phyloP scores from a whole-genome alignment of 768 basidiomycete genomes.

The Collybia nuda region DNA sequence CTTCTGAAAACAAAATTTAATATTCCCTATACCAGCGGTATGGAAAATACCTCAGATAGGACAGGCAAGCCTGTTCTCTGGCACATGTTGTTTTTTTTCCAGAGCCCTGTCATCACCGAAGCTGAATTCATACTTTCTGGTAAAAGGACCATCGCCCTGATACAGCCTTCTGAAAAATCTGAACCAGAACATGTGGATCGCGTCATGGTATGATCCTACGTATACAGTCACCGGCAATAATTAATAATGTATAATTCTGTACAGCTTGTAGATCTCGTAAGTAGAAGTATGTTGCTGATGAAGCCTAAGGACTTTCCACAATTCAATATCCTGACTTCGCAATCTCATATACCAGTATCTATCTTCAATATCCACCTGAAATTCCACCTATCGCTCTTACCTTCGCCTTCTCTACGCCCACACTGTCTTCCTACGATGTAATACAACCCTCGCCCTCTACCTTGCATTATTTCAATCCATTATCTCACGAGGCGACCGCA shows the following conservation, averaged over 20 bases:
- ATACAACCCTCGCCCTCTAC: too few relatives aligned
- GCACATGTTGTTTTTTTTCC: conserved; percentile 10
- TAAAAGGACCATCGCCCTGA: conserved; percentile 13
- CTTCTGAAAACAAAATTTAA: too few relatives aligned
- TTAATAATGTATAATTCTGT: background rate
- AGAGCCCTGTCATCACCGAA: conserved; percentile 12
- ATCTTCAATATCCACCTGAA: too few relatives aligned
- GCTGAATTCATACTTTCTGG: conserved; percentile 17
- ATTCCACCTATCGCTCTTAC: too few relatives aligned
- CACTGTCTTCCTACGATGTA: too few relatives aligned
- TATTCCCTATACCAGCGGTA: background rate
- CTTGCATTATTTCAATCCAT: too few relatives aligned
- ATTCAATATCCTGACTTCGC: background rate
- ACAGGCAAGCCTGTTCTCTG: conserved; percentile 6
- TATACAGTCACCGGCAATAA: background rate
- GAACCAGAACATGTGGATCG: conserved; percentile 2
- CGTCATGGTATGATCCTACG: conserved; percentile 7
- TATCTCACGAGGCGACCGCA: too few relatives aligned
- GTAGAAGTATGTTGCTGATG: conserved; percentile 6
- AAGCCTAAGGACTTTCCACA: too few relatives aligned
- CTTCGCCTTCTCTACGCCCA: too few relatives aligned
- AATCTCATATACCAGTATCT: background rate
- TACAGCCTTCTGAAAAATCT: conserved; percentile 9
- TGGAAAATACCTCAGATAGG: background rate
- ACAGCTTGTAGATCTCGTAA: conserved; percentile 16